phyloP scores from a whole-genome alignment of 2,329 filamentous ascomycete genomes.

The Falciphora oryzae region DNA sequence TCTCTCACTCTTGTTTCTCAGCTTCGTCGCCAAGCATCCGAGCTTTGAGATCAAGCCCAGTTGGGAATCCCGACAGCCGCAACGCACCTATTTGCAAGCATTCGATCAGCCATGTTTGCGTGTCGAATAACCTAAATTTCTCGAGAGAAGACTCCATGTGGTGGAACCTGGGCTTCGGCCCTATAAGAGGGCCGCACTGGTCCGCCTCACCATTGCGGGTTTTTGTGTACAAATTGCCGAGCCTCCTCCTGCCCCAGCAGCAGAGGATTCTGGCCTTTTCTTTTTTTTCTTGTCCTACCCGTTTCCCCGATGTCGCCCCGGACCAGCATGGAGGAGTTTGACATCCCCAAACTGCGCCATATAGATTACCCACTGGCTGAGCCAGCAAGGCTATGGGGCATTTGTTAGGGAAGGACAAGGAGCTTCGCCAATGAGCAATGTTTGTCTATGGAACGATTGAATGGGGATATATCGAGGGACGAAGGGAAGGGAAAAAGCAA shows the following conservation, averaged over 20 bases:
- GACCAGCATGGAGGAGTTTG: background rate
- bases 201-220: background rate
- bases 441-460: conserved; percentile 1
- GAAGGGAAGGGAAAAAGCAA: background rate
- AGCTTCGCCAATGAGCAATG: background rate
- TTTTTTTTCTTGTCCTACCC: background rate
- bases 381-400: background rate
- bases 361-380: background rate
- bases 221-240: conserved; percentile 1
- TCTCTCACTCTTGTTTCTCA: background rate
- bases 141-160: background rate
- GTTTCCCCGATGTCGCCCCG: background rate
- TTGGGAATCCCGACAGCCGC: background rate
- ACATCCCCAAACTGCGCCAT: background rate
- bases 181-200: background rate
- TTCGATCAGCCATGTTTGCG: background rate
- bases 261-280: background rate
- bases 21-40: background rate
- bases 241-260: background rate
- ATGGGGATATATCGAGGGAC: background rate
- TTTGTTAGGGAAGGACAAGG: background rate
- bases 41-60: background rate
- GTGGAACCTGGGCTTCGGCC: background rate
- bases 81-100: background rate
- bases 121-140: conserved; percentile 1